Evolutionary conservation across 495 filamentous ascomycete species (phyloP), one percentile per base, ranked within the genome.

Genomic region (Penicillium argentinense): DNA sequence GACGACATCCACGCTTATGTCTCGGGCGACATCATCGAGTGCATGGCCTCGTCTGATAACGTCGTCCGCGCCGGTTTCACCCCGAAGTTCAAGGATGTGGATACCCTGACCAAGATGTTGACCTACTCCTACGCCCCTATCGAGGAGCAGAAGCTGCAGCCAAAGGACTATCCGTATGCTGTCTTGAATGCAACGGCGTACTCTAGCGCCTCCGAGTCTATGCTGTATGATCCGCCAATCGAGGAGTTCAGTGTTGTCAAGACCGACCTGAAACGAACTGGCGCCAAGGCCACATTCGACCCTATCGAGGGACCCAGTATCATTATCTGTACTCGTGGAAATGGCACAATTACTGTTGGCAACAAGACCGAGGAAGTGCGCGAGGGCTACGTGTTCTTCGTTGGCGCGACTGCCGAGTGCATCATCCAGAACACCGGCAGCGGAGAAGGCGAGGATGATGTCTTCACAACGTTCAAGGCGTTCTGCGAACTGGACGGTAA

Each of bases 1-100:
- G 89, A 98, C 57, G 93, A 97, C 56, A 96, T 97, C 49, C 93
- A 98, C 62, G 93, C 93, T 14, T 98, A 98, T 65, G 76, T 98
- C 24, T 90, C 85, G 18, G 93, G 93, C 33, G 93, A 98, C 48
- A 96, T 98, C 56, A 90, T 98, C 56, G 93, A 98, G 70, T 97
- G 93, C 76, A 98, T 98, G 93, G 93, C 93, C 1, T 86, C 89
- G 16, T 95, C 88, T 25, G 93, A 98, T 72, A 98, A 98, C 52
- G 93, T 98, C 5, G 91, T 98, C 16, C 91, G 93, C 24, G 93
- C 93, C 2, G 93, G 93, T 14, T 91, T 98, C 63, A 98, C 93
- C 0, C 93, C 93, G 8, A 98, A 98, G 67, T 97, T 92, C 79
- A 96, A 97, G 73, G 93, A 98, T 56, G 89, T 96, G 34, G 76